Conservation (phyloP, 164 flowering plant species). For the Umbellularia californica region DNA sequence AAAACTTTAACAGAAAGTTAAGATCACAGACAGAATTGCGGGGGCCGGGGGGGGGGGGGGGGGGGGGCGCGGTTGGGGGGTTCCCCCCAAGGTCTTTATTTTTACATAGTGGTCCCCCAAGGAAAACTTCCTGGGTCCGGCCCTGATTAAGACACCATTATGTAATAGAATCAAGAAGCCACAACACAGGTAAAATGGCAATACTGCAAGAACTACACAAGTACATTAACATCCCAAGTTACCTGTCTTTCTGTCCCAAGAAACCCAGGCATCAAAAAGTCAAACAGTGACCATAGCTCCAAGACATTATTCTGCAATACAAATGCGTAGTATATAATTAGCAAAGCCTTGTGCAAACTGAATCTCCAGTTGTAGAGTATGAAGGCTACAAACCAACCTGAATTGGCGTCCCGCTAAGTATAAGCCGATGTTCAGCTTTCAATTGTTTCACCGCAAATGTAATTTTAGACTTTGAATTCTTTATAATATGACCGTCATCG, state of each 20-base stretch:
- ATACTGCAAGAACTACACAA: not conserved
- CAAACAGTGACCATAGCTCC: constrained; percentile 99
- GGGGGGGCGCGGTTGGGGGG: too few species aligned
- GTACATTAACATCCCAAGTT: not conserved
- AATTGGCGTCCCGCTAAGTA: constrained; percentile 97
- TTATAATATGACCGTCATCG: constrained; percentile 97
- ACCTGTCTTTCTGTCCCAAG: constrained; percentile 99
- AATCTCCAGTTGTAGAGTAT: not conserved
- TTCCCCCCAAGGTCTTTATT: too few species aligned
- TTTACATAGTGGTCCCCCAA: too few species aligned
- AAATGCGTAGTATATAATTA: constrained; percentile 7
- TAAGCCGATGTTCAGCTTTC: constrained; percentile 85
- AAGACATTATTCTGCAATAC: constrained; percentile 80
- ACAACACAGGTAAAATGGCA: not conserved
- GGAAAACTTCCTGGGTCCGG: too few species aligned
- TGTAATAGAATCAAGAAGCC: not conserved
- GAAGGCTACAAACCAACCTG: constrained; percentile 47
- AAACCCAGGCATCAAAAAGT: constrained; percentile 99
- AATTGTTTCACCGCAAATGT: constrained; percentile 87
- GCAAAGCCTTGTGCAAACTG: not conserved
- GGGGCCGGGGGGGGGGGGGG: too few species aligned
- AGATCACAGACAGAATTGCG: too few species aligned
- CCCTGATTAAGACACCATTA: too few species aligned
- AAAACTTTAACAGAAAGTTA: not conserved
- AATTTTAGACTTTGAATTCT: constrained; percentile 87